A percentile compares a stretch with the other conserved stretches of the same genome.
Evolutionary conservation across 2,329 filamentous ascomycete species (phyloP).

Genomic region (Reticulascus tulasneorum): DNA sequence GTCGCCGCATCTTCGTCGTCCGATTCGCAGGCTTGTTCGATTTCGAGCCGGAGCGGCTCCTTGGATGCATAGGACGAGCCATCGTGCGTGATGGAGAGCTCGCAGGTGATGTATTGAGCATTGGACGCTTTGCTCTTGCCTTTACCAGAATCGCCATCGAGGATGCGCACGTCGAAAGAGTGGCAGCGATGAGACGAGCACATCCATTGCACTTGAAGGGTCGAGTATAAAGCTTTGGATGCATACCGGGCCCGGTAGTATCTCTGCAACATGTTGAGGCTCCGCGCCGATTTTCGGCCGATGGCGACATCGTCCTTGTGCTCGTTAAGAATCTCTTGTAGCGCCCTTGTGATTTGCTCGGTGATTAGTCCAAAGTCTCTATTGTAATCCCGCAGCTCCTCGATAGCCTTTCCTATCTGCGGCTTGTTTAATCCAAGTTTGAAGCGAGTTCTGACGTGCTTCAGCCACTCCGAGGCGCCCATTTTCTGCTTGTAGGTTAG

Average conservation of each 20-base stretch:
- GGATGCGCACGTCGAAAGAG: background rate
- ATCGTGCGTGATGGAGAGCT: too few species aligned
- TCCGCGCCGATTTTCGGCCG: too few species aligned
- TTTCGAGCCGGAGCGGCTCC: constrained; percentile 1
- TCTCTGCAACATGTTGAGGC: background rate
- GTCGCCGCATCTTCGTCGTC: constrained; percentile 9
- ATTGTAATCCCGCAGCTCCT: constrained; percentile 11
- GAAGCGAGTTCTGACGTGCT: constrained; percentile 3
- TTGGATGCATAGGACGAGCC: background rate
- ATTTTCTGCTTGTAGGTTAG: background rate
- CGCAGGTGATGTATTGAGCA: too few species aligned
- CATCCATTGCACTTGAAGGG: background rate
- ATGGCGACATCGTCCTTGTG: background rate
- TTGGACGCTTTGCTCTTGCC: too few species aligned
- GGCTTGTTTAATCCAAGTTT: constrained; percentile 8
- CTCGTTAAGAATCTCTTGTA: background rate
- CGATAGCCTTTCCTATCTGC: constrained; percentile 4
- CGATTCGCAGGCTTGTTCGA: constrained; percentile 11
- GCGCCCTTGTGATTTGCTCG: constrained; percentile 6
- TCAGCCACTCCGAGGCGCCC: constrained; percentile 1
- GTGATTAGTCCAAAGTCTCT: constrained; percentile 16
- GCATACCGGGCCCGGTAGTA: constrained; percentile 5
- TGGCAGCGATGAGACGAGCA: background rate
- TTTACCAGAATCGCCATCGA: background rate
- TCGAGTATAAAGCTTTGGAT: background rate